A percentile compares a stretch with the other conserved stretches of the same genome.
Evolutionary conservation across 140 eudicot species (phyloP).

Genomic region (Bidens hawaiensis): DNA sequence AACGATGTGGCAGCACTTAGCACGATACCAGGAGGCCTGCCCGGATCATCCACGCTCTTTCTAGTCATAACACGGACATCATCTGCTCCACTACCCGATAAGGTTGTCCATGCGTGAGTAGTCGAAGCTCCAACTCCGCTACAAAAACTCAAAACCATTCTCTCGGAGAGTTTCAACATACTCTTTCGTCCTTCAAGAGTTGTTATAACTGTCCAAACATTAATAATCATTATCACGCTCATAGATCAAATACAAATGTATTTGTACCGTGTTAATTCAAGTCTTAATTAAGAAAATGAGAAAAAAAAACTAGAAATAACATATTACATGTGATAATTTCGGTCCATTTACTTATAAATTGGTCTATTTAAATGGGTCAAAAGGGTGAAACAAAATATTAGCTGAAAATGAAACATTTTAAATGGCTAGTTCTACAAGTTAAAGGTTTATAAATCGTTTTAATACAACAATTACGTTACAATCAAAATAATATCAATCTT

Average conservation of each 20-base stretch:
- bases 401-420: neutral
- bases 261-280: neutral
- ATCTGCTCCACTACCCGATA: conserved; percentile 59
- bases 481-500: no score
- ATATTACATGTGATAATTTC: neutral
- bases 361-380: neutral
- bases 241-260: neutral
- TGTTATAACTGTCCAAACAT: conserved; percentile 36
- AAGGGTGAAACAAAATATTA: neutral
- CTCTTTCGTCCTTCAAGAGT: conserved; percentile 62
- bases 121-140: conserved; percentile 66
- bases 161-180: conserved; percentile 66
- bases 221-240: neutral
- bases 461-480: no score
- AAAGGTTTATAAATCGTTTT: neutral
- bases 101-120: conserved; percentile 57
- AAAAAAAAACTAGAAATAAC: neutral
- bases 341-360: neutral
- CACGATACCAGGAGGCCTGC: conserved; percentile 74
- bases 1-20: conserved; percentile 74
- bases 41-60: conserved; percentile 65
- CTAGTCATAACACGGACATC: conserved; percentile 65
- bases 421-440: neutral
- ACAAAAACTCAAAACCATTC: conserved; percentile 73
- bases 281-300: neutral